Evolutionary conservation across 371 early-diverging fungal species (phyloP).

Genomic region (Umbelopsis sp.): DNA sequence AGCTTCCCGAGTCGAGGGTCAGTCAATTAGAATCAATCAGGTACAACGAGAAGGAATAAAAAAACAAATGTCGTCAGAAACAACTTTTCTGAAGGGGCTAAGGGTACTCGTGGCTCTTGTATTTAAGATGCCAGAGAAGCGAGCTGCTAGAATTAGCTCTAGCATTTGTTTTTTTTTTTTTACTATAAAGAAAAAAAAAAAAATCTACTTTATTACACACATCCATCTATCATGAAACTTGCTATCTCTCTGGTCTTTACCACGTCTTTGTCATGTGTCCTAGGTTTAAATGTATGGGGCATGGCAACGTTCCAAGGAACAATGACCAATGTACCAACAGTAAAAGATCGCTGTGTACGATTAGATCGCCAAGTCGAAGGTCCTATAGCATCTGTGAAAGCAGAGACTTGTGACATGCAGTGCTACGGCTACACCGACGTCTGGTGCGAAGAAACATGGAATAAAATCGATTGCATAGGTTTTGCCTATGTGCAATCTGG

Average conservation of each 20-base stretch:
- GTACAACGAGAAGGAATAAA: too few species aligned
- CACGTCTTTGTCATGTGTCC: neutral
- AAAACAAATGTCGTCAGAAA: too few species aligned
- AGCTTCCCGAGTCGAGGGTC: too few species aligned
- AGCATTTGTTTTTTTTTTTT: neutral
- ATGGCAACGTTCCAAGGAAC: neutral
- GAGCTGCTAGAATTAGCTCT: neutral
- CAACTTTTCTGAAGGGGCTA: too few species aligned
- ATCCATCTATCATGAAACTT: neutral
- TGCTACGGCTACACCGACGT: neutral
- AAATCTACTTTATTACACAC: neutral
- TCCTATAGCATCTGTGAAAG: neutral
- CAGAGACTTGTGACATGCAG: neutral
- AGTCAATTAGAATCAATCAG: too few species aligned
- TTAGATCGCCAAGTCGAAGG: neutral
- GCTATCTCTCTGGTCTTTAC: neutral
- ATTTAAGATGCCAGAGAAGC: too few species aligned
- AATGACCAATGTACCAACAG: neutral
- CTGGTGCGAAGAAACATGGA: conserved; percentile 9
- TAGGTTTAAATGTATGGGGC: neutral
- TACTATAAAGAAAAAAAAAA: neutral
- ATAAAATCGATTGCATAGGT: neutral
- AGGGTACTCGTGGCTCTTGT: too few species aligned
- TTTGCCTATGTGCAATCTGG: neutral
- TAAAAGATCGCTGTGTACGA: neutral